Evolutionary conservation across 148 eudicot genomes (phyloP).

Genomic region (Persicaria maculosa): DNA sequence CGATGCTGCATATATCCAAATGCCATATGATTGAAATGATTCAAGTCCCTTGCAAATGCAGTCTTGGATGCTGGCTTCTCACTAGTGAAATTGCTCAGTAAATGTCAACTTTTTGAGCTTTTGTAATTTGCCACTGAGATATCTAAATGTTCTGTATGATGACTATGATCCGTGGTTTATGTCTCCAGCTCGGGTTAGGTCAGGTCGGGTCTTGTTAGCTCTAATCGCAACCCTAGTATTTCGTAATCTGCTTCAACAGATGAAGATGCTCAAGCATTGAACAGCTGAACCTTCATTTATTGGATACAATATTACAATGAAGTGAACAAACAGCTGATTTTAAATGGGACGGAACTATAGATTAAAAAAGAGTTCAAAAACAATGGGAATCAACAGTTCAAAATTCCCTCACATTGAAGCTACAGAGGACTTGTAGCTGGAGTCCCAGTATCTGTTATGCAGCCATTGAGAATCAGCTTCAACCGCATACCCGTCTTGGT

Average conservation of each 20-base stretch:
- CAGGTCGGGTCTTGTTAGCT: too few relatives aligned
- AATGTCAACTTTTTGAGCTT: background rate
- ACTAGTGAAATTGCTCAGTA: background rate
- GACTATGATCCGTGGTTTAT: background rate
- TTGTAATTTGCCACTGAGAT: background rate
- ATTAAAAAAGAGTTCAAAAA: constrained; percentile 2
- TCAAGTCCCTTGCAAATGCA: background rate
- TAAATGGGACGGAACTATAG: background rate
- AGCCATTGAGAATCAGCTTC: constrained; percentile 74
- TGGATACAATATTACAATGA: background rate
- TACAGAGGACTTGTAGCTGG: constrained; percentile 10
- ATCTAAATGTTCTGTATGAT: background rate
- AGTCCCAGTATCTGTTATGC: constrained; percentile 55
- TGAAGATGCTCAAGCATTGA: background rate
- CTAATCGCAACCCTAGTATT: background rate
- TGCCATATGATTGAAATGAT: background rate
- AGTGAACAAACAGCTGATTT: background rate
- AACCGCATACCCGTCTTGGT: constrained; percentile 68
- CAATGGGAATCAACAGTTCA: background rate
- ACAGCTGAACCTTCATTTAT: background rate
- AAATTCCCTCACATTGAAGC: constrained; percentile 20
- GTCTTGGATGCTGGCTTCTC: background rate
- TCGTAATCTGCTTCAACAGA: background rate
- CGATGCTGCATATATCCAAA: constrained; percentile 70
- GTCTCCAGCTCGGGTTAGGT: background rate